These are phyloP conservation scores for Phytopythium mirpurense DNA, from an alignment of 352 stramenopile species.

Conservation along the genomic window DNA sequence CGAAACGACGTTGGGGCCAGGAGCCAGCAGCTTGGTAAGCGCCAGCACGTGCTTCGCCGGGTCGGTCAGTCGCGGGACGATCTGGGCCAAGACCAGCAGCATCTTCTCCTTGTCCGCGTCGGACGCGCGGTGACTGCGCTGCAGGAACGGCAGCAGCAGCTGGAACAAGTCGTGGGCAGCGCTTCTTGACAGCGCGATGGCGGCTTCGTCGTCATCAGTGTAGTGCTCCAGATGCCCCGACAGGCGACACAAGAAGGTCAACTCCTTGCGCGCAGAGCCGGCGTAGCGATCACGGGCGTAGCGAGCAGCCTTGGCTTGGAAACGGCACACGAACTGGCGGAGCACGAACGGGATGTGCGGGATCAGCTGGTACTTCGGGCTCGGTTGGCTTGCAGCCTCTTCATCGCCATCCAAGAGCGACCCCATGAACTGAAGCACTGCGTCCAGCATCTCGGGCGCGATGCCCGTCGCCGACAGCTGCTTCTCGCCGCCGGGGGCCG, in stretches of 20 bases:
- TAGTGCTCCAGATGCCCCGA: conserved; percentile 54
- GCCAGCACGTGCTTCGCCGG: conserved; percentile 71
- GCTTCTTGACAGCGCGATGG: conserved; percentile 4
- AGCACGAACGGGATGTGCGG: conserved; percentile 77
- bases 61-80: conserved; percentile 72
- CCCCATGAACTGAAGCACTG: conserved; percentile 72
- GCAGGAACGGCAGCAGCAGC: conserved; percentile 76
- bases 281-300: conserved; percentile 73
- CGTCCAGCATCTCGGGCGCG: conserved; percentile 59
- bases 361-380: conserved; percentile 27
- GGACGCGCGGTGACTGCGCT: conserved; percentile 77
- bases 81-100: conserved; percentile 58
- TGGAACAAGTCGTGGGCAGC: conserved; percentile 80
- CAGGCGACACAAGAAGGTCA: conserved; percentile 74
- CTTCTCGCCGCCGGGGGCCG: not conserved
- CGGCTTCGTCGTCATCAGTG: conserved; percentile 16
- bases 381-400: conserved; percentile 9
- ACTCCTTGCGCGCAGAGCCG: conserved; percentile 77
- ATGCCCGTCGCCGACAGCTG: conserved; percentile 30
- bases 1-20: conserved; percentile 65
- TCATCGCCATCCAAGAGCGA: conserved; percentile 75
- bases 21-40: conserved; percentile 71
- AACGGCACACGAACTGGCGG: conserved; percentile 73
- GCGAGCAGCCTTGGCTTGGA: conserved; percentile 73
- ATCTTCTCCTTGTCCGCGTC: conserved; percentile 78